These are phyloP conservation scores for Trichosporon sp. DNA, from an alignment of 1,284 basidiomycete species.

Conservation along the genomic window DNA sequence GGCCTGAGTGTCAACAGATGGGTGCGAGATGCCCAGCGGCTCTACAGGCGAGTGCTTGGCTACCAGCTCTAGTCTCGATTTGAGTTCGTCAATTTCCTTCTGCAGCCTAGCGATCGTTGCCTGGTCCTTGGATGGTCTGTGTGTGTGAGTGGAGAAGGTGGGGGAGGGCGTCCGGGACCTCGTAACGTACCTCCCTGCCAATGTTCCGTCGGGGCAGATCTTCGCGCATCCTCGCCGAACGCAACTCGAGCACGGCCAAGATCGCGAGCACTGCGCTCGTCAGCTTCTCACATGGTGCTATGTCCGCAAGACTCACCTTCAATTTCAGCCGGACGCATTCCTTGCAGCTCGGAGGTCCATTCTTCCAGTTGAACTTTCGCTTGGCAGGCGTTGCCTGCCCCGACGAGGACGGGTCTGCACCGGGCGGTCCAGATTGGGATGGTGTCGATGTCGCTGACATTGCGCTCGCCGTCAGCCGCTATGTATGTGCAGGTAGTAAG, in stretches of 20 bases:
- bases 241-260: constrained; percentile 37
- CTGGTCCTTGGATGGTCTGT: constrained; percentile 30
- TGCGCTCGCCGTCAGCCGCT: not conserved
- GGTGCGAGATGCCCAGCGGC: not conserved
- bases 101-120: constrained; percentile 28
- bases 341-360: constrained; percentile 33
- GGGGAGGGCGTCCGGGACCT: not conserved
- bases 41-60: constrained; percentile 1
- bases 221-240: constrained; percentile 34
- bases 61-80: not conserved
- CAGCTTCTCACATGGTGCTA: not conserved
- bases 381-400: constrained; percentile 15
- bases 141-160: constrained; percentile 14
- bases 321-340: constrained; percentile 38
- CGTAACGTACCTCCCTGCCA: constrained; percentile 30
- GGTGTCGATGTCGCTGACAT: constrained; percentile 10
- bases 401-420: not conserved
- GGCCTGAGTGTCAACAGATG: not conserved
- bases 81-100: constrained; percentile 32
- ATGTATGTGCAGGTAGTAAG: not conserved
- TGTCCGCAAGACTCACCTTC: constrained; percentile 31
- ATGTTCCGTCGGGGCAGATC: constrained; percentile 33
- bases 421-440: not conserved
- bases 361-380: constrained; percentile 35
- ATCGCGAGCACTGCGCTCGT: constrained; percentile 32